A percentile compares a stretch with the other conserved stretches of the same genome.
Conservation (phyloP, 2,329 filamentous ascomycete species). For the Ophiostoma montium region DNA sequence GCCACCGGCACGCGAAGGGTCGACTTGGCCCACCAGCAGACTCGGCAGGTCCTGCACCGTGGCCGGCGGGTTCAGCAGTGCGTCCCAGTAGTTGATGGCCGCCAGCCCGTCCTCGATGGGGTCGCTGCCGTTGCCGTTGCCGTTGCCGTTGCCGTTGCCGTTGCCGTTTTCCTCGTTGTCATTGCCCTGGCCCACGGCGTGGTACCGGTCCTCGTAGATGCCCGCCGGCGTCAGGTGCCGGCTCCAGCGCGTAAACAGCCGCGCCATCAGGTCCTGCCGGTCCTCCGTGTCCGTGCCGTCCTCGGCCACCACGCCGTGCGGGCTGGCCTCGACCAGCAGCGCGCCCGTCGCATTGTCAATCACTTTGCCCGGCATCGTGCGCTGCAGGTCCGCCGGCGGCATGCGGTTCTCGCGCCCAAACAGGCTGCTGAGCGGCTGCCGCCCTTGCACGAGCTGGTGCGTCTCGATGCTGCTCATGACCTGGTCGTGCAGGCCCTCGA, state of each 20-base stretch:
- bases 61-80: slow-evolving; percentile 31
- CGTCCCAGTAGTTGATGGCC: slow-evolving; percentile 28
- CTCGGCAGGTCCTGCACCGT: slow-evolving; percentile 28
- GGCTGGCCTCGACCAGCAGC: slow-evolving; percentile 46
- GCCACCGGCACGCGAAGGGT: neutral
- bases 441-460: slow-evolving; percentile 59
- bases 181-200: neutral
- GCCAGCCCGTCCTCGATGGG: slow-evolving; percentile 15
- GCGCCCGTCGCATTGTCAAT: slow-evolving; percentile 44
- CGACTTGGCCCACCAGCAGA: slow-evolving; percentile 19
- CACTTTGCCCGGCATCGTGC: slow-evolving; percentile 53
- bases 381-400: slow-evolving; percentile 46
- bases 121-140: too few relatives aligned
- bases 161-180: too few relatives aligned
- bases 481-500: slow-evolving; percentile 65
- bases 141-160: too few relatives aligned
- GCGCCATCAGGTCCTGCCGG: slow-evolving; percentile 12
- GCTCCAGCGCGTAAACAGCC: slow-evolving; percentile 27
- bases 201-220: slow-evolving; percentile 2
- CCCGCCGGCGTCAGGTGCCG: neutral
- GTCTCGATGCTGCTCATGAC: slow-evolving; percentile 61
- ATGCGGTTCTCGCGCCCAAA: slow-evolving; percentile 62
- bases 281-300: slow-evolving; percentile 36
- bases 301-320: slow-evolving; percentile 40
- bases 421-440: slow-evolving; percentile 59